phyloP scores from a whole-genome alignment of 495 filamentous ascomycete genomes.

The Sporormia fimetaria region DNA sequence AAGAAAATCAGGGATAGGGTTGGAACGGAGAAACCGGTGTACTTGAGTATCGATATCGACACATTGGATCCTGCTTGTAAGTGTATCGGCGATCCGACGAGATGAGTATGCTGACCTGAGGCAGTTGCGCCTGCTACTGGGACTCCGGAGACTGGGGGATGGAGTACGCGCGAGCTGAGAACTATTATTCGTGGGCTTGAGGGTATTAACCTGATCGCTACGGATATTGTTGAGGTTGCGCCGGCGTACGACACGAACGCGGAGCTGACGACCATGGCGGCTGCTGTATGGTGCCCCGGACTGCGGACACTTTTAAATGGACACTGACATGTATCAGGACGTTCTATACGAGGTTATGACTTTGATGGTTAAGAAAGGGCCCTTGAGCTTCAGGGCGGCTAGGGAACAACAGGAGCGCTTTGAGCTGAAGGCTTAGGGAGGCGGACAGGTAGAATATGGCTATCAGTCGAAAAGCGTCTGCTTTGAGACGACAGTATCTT shows the following conservation, averaged over 20 bases:
- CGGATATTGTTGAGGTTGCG: conserved; percentile 79
- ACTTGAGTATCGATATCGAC: conserved; percentile 82
- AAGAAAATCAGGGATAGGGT: conserved; percentile 63
- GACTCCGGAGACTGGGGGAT: conserved; percentile 79
- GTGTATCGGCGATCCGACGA: conserved; percentile 18
- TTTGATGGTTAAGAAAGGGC: conserved; percentile 60
- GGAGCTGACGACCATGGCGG: conserved; percentile 76
- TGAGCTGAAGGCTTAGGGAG: conserved; percentile 18
- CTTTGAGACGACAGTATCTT: too few species aligned
- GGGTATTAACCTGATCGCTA: conserved; percentile 64
- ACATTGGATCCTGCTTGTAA: conserved; percentile 73
- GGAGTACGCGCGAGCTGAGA: conserved; percentile 68
- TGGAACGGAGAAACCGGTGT: conserved; percentile 60
- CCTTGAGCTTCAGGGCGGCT: conserved; percentile 26
- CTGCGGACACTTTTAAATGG: not conserved
- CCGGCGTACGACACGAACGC: conserved; percentile 76
- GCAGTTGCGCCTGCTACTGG: conserved; percentile 70
- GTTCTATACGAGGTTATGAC: conserved; percentile 73
- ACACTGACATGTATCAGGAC: conserved; percentile 35
- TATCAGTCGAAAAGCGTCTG: not conserved
- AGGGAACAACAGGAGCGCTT: conserved; percentile 8
- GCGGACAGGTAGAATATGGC: not conserved
- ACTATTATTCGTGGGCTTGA: conserved; percentile 63
- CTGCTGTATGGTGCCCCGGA: conserved; percentile 38
- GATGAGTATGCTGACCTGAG: not conserved